Conservation (phyloP, 2,329 filamentous ascomycete genomes). For the Cladosporium sp. region DNA sequence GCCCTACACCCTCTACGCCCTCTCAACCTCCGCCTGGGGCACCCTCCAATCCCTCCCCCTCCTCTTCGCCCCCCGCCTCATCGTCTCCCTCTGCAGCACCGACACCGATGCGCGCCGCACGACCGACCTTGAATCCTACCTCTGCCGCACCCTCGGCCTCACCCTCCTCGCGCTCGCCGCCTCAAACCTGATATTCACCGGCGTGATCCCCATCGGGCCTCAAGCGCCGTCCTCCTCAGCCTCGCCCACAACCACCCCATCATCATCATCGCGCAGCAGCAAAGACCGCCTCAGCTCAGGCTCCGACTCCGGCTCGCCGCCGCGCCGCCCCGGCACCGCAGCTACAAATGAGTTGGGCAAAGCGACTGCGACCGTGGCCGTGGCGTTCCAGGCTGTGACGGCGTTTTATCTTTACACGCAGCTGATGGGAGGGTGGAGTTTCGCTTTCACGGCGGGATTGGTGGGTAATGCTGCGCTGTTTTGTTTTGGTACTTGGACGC, state of each 20-base stretch:
- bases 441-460: conserved; percentile 60
- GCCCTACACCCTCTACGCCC: conserved; percentile 47
- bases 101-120: conserved; percentile 52
- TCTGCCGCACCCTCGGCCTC: conserved; percentile 70
- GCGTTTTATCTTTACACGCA: conserved; percentile 70
- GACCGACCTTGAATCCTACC: conserved; percentile 69
- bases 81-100: conserved; percentile 57
- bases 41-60: conserved; percentile 53
- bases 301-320: conserved; percentile 2
- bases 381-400: conserved; percentile 52
- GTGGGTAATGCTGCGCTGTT: conserved; percentile 59
- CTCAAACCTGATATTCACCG: conserved; percentile 68
- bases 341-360: conserved; percentile 15
- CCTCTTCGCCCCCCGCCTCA: conserved; percentile 60
- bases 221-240: background rate
- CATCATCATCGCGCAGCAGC: background rate
- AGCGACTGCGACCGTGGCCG: conserved; percentile 12
- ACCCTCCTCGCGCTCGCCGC: conserved; percentile 65
- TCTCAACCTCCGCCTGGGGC: conserved; percentile 46
- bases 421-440: conserved; percentile 57
- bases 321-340: background rate
- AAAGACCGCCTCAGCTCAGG: conserved; percentile 20
- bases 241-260: background rate
- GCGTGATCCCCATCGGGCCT: conserved; percentile 62
- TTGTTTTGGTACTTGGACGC: conserved; percentile 64